A percentile compares a stretch with the other conserved stretches of the same genome.
Conservation (phyloP, 140 eudicot species). For the Cichorium intybus region DNA sequence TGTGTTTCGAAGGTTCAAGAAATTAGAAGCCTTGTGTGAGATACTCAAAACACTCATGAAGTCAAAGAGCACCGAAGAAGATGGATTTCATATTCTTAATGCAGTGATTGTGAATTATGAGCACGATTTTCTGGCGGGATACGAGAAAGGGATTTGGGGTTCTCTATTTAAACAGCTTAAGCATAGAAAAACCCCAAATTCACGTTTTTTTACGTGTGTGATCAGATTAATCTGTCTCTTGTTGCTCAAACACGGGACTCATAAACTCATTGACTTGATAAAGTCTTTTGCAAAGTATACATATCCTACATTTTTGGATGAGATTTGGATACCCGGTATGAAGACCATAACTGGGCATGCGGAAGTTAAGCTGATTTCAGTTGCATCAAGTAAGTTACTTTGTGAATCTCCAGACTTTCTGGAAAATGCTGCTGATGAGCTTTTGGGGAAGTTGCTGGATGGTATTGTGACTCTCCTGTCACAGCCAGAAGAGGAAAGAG, state of each 20-base stretch:
- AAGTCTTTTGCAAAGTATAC: conserved; percentile 59
- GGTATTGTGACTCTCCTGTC: conserved; percentile 79
- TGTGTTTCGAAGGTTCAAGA: conserved; percentile 61
- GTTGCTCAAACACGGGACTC: conserved; percentile 68
- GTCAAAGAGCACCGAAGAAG: conserved; percentile 75
- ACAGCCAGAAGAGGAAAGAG: conserved; percentile 79
- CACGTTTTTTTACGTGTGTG: conserved; percentile 55
- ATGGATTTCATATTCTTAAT: conserved; percentile 84
- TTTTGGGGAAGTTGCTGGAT: conserved; percentile 83
- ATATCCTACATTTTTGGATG: conserved; percentile 47
- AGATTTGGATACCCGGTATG: too few relatives aligned
- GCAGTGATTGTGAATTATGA: conserved; percentile 77
- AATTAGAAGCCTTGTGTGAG: conserved; percentile 58
- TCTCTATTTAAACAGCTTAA: conserved; percentile 60
- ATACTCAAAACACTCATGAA: conserved; percentile 62
- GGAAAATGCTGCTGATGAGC: conserved; percentile 49
- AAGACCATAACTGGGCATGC: too few relatives aligned
- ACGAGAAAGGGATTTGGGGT: conserved; percentile 57
- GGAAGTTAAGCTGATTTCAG: too few relatives aligned
- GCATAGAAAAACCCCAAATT: conserved; percentile 42
- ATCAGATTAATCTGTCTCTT: conserved; percentile 79
- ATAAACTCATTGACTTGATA: conserved; percentile 57
- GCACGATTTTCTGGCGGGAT: conserved; percentile 60
- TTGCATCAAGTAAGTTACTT: too few relatives aligned
- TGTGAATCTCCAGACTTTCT: conserved; percentile 55